Evolutionary conservation across 352 stramenopile species (phyloP).

Genomic region (Phytophthora cactorum): DNA sequence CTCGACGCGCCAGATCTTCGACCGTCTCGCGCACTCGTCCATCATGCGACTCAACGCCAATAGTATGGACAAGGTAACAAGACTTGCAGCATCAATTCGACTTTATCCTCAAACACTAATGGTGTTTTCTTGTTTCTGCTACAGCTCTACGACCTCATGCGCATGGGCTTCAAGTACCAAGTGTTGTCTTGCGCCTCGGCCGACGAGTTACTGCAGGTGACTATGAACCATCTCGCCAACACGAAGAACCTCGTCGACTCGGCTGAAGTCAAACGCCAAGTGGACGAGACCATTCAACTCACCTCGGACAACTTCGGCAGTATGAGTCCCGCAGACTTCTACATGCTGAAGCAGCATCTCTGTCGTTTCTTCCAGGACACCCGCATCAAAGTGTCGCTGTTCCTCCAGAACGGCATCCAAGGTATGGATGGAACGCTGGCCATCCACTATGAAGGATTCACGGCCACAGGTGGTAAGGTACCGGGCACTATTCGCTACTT

Average conservation of each 20-base stretch:
- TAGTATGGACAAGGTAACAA: constrained; percentile 91
- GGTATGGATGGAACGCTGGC: constrained; percentile 81
- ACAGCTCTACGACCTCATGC: constrained; percentile 94
- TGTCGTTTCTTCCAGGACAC: constrained; percentile 91
- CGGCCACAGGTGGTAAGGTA: constrained; percentile 65
- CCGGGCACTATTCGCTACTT: constrained; percentile 79
- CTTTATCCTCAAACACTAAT: not conserved
- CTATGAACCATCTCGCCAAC: constrained; percentile 85
- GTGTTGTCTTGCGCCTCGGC: constrained; percentile 80
- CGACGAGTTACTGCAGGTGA: constrained; percentile 89
- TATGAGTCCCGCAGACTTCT: constrained; percentile 78
- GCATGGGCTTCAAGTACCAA: constrained; percentile 96
- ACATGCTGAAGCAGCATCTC: constrained; percentile 85
- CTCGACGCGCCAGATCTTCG: constrained; percentile 92
- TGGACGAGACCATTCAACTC: constrained; percentile 83
- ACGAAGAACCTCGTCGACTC: constrained; percentile 78
- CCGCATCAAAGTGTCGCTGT: constrained; percentile 92
- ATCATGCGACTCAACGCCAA: constrained; percentile 95
- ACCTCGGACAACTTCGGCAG: constrained; percentile 75
- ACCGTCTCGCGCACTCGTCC: constrained; percentile 91
- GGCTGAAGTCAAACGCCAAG: constrained; percentile 64
- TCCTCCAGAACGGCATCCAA: constrained; percentile 90
- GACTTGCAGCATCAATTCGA: not conserved
- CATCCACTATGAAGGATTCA: constrained; percentile 79
- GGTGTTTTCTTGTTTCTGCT: not conserved